These are phyloP conservation scores for Hansenula anomala DNA, from an alignment of 1,139 yeast genomes.

Conservation along the genomic window DNA sequence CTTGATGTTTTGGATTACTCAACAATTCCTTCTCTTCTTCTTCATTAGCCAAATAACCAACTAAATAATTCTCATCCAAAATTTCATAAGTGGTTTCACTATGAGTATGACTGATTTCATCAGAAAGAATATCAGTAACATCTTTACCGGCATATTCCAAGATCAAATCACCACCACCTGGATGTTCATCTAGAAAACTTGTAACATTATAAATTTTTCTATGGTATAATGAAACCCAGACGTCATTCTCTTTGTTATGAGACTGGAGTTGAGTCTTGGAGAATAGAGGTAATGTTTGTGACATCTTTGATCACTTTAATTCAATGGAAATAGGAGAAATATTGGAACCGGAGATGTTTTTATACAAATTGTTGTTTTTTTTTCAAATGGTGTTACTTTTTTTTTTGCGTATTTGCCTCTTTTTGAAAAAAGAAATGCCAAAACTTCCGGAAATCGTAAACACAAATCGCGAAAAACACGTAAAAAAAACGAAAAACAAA, in stretches of 20 bases:
- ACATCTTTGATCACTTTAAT: too few species aligned
- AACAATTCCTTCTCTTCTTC: constrained; percentile 56
- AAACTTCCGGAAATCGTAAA: too few species aligned
- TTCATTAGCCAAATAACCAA: constrained; percentile 58
- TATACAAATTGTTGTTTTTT: too few species aligned
- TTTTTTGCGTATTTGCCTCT: too few species aligned
- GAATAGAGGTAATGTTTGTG: constrained; percentile 35
- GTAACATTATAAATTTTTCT: constrained; percentile 84
- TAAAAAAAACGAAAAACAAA: too few species aligned
- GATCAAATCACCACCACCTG: constrained; percentile 79
- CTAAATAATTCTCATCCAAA: constrained; percentile 68
- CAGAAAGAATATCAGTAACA: constrained; percentile 74
- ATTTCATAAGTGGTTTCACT: constrained; percentile 87
- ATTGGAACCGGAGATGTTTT: constrained; percentile 13
- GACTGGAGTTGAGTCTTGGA: constrained; percentile 38
- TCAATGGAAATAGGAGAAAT: constrained; percentile 43
- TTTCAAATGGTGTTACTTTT: too few species aligned
- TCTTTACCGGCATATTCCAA: constrained; percentile 81
- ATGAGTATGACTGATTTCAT: constrained; percentile 63
- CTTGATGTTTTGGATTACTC: constrained; percentile 30
- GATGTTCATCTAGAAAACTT: constrained; percentile 74
- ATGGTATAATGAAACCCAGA: constrained; percentile 75
- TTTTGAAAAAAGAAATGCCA: too few species aligned
- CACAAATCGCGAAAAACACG: too few species aligned
- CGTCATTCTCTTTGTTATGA: constrained; percentile 49